Percentiles rank a stretch among this genome's conserved stretches.
Conservation (phyloP, 2,329 filamentous ascomycete species). For the Microsporum canis region DNA sequence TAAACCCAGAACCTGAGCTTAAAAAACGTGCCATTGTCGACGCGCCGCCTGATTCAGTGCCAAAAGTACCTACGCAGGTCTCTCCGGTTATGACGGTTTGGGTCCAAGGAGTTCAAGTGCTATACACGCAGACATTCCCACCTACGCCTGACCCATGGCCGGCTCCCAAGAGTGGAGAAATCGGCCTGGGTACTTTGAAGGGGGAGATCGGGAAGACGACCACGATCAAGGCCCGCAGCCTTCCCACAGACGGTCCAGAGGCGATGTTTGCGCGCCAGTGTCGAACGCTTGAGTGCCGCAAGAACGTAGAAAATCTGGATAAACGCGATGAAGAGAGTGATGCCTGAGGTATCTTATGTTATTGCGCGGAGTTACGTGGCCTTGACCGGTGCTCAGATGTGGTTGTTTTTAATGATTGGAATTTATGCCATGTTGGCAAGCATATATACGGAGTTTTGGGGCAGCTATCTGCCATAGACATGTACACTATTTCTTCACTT, state of each 20-base stretch:
- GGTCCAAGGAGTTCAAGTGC: constrained; percentile 13
- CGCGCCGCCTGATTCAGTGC: constrained; percentile 18
- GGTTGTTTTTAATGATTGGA: neutral
- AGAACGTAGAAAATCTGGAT: neutral
- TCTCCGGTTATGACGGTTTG: constrained; percentile 21
- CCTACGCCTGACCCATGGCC: constrained; percentile 24
- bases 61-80: constrained; percentile 19
- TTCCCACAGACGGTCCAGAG: neutral
- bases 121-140: constrained; percentile 22
- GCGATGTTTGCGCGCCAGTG: neutral
- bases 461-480: neutral
- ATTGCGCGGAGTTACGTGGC: neutral
- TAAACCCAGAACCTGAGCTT: neutral
- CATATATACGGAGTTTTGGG: constrained; percentile 3
- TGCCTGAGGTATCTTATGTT: neutral
- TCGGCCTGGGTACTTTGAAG: constrained; percentile 24
- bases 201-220: constrained; percentile 16
- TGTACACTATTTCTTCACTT: neutral
- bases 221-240: constrained; percentile 13
- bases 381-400: neutral
- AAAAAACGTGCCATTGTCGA: constrained; percentile 20
- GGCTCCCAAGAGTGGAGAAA: constrained; percentile 18
- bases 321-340: neutral
- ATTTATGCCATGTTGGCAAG: neutral
- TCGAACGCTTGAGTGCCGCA: constrained; percentile 1